Base-by-base conservation (phyloP, 108 stramenopile genomes). In the Nitzschia sp. region DNA sequence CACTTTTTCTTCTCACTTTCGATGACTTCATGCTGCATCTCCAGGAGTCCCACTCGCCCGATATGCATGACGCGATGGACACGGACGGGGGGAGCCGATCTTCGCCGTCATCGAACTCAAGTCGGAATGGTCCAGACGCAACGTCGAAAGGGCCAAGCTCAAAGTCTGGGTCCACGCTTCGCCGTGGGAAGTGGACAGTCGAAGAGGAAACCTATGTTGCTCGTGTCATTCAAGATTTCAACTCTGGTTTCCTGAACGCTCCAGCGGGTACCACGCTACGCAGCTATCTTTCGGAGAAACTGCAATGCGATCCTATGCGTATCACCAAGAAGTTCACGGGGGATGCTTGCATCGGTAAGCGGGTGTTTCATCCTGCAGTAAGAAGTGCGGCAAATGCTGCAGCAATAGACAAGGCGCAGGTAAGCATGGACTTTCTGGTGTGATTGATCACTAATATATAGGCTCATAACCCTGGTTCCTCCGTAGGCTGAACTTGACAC, bases 301-400 rank as follows among this genome's bases (percentile, higher is more conserved):
- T 99, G 11, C 82, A 96, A 64, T 99, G 99, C 59, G 97, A 97
- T 80, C 98, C 99, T 15, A 99, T 99, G 99, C 81, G 99, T n/a
- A 98, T 99, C 56, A 98, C 99, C 23, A 99, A 99, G 79, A 99
- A 99, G 78, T 99, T 98, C 74, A 97, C 96, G 19, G 97, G 97
- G 6, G 91, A 95, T 59, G 75, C 85, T 27, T 95, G 95, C 70
- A 87, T 99, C 34, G 98, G 98, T 25, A 99, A 98, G 80, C 75
- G 86, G 27, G 89, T 94, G 3, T 95, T 92, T 70, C 91, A 89
- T 75, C 90, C 94, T 17, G 83, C 78, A 25, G 80, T 74, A n/a
- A 72, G 84, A 57, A 77, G 68, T 48, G 62, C 82, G n/a, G 77
- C 68, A 30, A 79, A 87, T 71, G 64, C 77, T 2, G 76, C 77